A percentile compares a stretch with the other conserved stretches of the same genome.
These are phyloP conservation scores for Penicillium olsonii DNA, from an alignment of 2,329 filamentous ascomycete species.

Conservation along the genomic window DNA sequence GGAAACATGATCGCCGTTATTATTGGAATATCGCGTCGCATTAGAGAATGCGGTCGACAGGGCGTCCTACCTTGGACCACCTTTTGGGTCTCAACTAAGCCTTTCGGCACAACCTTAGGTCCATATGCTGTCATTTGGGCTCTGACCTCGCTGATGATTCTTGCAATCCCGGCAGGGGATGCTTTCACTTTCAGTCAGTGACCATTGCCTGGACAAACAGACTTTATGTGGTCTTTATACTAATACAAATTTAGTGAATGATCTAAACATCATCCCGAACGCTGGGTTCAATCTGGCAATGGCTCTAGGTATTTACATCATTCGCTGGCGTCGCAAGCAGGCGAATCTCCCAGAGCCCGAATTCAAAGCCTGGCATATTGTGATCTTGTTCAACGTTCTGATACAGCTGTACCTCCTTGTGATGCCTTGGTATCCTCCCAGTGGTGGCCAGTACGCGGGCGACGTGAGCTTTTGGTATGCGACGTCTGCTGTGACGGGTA, in stretches of 20 bases:
- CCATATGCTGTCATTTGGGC: conserved; percentile 60
- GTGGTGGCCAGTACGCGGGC: conserved; percentile 58
- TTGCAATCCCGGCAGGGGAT: conserved; percentile 62
- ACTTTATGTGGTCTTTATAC: neutral
- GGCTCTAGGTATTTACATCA: conserved; percentile 58
- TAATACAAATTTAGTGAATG: conserved; percentile 49
- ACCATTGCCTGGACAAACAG: neutral
- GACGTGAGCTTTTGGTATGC: conserved; percentile 73
- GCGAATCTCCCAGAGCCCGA: conserved; percentile 51
- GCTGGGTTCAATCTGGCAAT: conserved; percentile 61
- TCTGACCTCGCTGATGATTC: conserved; percentile 60
- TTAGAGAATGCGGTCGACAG: conserved; percentile 62
- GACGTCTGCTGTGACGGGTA: conserved; percentile 65
- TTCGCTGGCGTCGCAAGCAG: conserved; percentile 57
- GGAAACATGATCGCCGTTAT: conserved; percentile 60
- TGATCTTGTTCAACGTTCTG: conserved; percentile 61
- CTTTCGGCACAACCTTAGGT: conserved; percentile 63
- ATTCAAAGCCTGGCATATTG: conserved; percentile 61
- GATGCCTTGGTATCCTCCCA: conserved; percentile 72
- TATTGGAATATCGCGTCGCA: conserved; percentile 56
- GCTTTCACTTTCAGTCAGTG: conserved; percentile 60
- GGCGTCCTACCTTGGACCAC: conserved; percentile 59
- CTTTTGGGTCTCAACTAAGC: conserved; percentile 64
- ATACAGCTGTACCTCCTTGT: conserved; percentile 63
- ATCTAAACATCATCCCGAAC: conserved; percentile 59